A percentile compares a stretch with the other conserved stretches of the same genome.
These are phyloP conservation scores for Cercophora newfieldiana DNA, from an alignment of 495 filamentous ascomycete species.

Conservation along the genomic window DNA sequence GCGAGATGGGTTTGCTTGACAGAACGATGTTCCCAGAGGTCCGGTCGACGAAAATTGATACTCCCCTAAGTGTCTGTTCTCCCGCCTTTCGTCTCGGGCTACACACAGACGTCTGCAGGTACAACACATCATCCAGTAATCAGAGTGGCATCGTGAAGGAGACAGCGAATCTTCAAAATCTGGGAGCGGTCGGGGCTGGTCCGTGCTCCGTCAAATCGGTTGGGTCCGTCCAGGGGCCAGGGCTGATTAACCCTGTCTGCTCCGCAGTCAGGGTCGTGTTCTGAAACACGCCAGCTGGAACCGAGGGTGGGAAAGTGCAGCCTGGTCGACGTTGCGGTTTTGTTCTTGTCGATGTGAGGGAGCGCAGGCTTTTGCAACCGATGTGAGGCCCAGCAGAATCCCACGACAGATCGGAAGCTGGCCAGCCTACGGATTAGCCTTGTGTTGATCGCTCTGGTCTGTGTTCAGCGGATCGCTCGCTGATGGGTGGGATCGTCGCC, in stretches of 20 bases:
- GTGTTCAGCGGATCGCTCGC: neutral
- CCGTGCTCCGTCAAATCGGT: neutral
- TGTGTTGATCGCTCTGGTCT: neutral
- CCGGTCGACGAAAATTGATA: neutral
- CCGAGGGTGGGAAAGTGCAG: neutral
- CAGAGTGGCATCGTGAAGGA: neutral
- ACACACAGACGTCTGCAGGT: neutral
- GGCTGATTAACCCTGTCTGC: neutral
- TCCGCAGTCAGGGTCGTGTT: slow-evolving; percentile 7
- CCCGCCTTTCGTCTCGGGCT: neutral
- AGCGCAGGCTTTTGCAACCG: neutral
- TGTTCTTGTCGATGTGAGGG: neutral
- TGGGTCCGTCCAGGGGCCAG: slow-evolving; percentile 3
- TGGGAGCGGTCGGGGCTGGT: neutral
- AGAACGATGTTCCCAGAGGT: neutral
- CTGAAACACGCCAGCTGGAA: slow-evolving; percentile 9
- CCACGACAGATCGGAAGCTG: neutral
- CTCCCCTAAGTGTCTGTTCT: neutral
- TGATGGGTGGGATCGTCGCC: slow-evolving; percentile 13
- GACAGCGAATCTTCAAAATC: neutral
- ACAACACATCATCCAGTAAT: neutral
- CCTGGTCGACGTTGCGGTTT: neutral
- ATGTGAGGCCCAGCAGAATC: neutral
- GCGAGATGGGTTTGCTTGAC: neutral
- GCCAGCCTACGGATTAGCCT: neutral